These are phyloP conservation scores for Blastocystis sp. DNA, from an alignment of 352 stramenopile species.

Conservation along the genomic window DNA sequence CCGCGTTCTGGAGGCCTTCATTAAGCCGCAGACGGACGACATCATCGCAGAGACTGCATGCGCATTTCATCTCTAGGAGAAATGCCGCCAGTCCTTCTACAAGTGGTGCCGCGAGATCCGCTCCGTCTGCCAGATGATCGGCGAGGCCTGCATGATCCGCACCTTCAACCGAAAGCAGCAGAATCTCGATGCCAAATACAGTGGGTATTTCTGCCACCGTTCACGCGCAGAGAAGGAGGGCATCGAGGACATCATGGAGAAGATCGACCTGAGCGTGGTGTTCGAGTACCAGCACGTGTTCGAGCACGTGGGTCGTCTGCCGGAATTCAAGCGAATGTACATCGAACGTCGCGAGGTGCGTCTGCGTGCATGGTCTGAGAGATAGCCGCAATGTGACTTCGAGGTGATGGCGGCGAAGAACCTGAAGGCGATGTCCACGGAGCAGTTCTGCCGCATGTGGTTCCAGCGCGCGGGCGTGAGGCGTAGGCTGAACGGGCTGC, in stretches of 20 bases:
- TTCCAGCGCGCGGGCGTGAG: not conserved
- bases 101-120: constrained; percentile 57
- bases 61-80: not conserved
- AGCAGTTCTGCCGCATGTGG: constrained; percentile 40
- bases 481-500: constrained; percentile 50
- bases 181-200: not conserved
- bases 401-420: constrained; percentile 28
- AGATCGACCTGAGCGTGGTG: constrained; percentile 53
- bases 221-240: constrained; percentile 32
- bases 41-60: constrained; percentile 23
- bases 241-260: constrained; percentile 62
- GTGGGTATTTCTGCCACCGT: not conserved
- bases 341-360: constrained; percentile 42
- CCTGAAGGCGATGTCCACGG: constrained; percentile 57
- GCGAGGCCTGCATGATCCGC: constrained; percentile 61
- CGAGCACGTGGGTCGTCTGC: constrained; percentile 35
- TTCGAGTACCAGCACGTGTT: constrained; percentile 68
- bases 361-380: not conserved
- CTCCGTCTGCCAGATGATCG: constrained; percentile 41
- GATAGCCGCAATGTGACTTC: constrained; percentile 54
- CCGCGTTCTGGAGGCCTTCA: constrained; percentile 63
- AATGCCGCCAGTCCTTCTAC: constrained; percentile 16
- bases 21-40: constrained; percentile 47
- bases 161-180: constrained; percentile 55
- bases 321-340: constrained; percentile 56